A percentile compares a stretch with the other conserved stretches of the same genome.
Conservation (phyloP, 2,329 filamentous ascomycete genomes). For the Beauveria sp. region DNA sequence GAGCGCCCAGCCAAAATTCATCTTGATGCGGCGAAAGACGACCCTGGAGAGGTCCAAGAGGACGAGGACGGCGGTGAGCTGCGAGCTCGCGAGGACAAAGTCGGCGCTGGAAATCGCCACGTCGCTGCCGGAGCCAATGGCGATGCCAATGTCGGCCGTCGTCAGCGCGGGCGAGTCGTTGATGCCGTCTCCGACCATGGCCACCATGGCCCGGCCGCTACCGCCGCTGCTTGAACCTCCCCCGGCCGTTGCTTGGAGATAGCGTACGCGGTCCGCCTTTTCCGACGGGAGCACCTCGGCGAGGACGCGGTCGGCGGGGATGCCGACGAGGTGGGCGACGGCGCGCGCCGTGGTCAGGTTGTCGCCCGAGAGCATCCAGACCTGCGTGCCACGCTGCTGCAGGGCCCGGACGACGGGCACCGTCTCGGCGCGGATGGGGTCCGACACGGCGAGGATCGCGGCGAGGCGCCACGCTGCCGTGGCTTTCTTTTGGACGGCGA, state of each 20-base stretch:
- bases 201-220: conserved; percentile 46
- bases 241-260: conserved; percentile 47
- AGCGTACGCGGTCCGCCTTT: conserved; percentile 66
- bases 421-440: conserved; percentile 72
- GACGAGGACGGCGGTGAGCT: conserved; percentile 62
- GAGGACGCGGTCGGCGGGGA: conserved; percentile 66
- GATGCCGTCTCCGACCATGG: conserved; percentile 85
- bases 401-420: conserved; percentile 56
- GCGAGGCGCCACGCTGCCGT: conserved; percentile 42
- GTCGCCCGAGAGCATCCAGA: conserved; percentile 93
- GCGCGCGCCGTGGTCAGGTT: conserved; percentile 78
- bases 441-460: conserved; percentile 68
- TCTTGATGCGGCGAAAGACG: conserved; percentile 70
- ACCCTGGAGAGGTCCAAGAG: conserved; percentile 62
- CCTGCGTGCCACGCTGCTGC: conserved; percentile 56
- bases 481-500: conserved; percentile 33
- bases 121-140: conserved; percentile 76
- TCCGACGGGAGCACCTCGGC: conserved; percentile 80
- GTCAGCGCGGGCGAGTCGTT: conserved; percentile 81
- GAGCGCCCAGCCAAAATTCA: conserved; percentile 82
- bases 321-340: conserved; percentile 69
- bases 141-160: conserved; percentile 75
- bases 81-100: conserved; percentile 72
- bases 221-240: conserved; percentile 21
- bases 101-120: conserved; percentile 74